Percentiles rank a stretch among this genome's conserved stretches.
Evolutionary conservation across 2,329 filamentous ascomycete genomes (phyloP).

Genomic region (Venturiaceae sp.): DNA sequence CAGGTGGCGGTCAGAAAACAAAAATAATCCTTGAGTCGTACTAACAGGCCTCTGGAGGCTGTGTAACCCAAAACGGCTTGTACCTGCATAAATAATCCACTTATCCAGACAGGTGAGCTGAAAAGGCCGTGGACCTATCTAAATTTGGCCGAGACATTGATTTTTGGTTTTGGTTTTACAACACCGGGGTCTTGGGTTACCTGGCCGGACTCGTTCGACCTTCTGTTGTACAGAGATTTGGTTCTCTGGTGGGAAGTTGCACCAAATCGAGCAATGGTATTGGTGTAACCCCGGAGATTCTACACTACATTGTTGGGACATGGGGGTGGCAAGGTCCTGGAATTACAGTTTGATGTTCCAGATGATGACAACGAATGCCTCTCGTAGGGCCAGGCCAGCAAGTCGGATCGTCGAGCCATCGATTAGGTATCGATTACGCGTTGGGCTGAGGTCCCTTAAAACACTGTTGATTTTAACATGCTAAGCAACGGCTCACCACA

Average conservation of each 20-base stretch:
- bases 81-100: background rate
- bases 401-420: background rate
- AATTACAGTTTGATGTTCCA: background rate
- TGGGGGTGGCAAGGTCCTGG: background rate
- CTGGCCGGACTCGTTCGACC: background rate
- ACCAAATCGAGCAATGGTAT: background rate
- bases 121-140: background rate
- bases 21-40: background rate
- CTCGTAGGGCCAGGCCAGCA: background rate
- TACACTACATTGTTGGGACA: background rate
- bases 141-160: background rate
- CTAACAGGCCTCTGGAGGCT: background rate
- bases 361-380: background rate
- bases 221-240: background rate
- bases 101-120: background rate
- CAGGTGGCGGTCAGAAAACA: slow-evolving; percentile 1
- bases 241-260: background rate
- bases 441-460: background rate
- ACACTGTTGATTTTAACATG: background rate
- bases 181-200: background rate
- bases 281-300: background rate
- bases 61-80: background rate
- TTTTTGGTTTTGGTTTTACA: background rate
- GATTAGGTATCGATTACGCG: background rate
- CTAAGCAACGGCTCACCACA: background rate